Evolutionary conservation across 2,329 filamentous ascomycete species (phyloP), one percentile per base, ranked within the genome.

Genomic region (Talaromyces sp.): DNA sequence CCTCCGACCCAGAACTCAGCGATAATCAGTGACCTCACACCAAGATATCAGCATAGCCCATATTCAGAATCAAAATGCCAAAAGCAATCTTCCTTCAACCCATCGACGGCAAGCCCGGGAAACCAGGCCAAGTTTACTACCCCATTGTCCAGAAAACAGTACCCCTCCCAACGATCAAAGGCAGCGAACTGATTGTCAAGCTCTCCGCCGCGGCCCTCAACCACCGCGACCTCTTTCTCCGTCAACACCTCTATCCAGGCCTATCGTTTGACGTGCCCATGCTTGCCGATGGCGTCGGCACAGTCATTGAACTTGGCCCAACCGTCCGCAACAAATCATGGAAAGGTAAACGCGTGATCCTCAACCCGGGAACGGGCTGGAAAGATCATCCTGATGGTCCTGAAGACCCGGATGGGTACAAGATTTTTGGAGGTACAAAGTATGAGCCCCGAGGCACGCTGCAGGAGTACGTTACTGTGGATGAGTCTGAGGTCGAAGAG

Each of bases 141-240:
- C 75, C 76, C 8, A 72, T 80, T 44, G 69, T 72, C n/a, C 68
- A 90, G 60, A 86, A 85, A 66, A 79, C 86, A 37, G 77, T 88
- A 16, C 83, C 88, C 62, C 81, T 83, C 66, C 89, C 89, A 28
- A 81, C 79, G 1, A 88, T 88, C 0, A 83, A 85, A 28, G 83
- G 84, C 16, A 81, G 81, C 66, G 84, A 97, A 74, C 81, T 96
- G 67, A 81, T 96, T 6, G 80, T 98, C 66, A 86, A 86, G 70
- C 81, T 98, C 71, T 84, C 85, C 39, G 90, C 92, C 58, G 90
- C 88, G 1, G 89, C 93, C 14, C 86, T 98, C 58, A 98, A 98
- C 81, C 95, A 98, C 80, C 90, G 93, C 70, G 95, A 98, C 76
- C 86, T 96, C 69, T 98, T 97, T 80, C 90, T 96, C 77, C 90